A percentile compares a stretch with the other conserved stretches of the same genome.
phyloP scores from a whole-genome alignment of 2,329 filamentous ascomycete species.

The Diplodia sapinea region DNA sequence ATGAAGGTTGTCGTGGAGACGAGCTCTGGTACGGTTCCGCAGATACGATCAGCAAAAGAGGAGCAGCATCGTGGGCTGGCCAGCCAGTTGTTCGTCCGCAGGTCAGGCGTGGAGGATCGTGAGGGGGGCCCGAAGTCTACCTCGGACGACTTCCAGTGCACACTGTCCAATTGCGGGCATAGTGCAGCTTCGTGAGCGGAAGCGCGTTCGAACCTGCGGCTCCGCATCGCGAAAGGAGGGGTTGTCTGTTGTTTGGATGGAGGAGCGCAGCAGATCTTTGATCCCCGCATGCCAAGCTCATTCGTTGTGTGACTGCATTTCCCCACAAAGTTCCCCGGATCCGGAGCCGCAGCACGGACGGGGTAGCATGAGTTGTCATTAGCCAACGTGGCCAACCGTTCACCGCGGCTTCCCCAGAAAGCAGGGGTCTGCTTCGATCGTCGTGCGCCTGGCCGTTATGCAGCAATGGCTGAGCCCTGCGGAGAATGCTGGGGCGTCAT shows the following conservation, averaged over 20 bases:
- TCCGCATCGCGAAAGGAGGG: constrained; percentile 9
- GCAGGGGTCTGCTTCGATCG: not conserved
- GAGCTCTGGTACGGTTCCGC: not conserved
- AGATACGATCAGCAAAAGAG: not conserved
- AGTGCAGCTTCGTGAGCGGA: constrained; percentile 1
- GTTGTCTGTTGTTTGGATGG: not conserved
- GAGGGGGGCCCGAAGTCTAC: not conserved
- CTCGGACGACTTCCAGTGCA: not conserved
- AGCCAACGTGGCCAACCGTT: not conserved
- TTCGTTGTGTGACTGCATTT: not conserved
- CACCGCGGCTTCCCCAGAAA: not conserved
- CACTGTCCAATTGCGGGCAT: constrained; percentile 9
- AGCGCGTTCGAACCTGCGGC: constrained; percentile 13
- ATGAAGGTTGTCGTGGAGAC: not conserved
- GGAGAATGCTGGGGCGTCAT: not conserved
- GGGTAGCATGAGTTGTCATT: not conserved
- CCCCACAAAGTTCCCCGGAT: constrained; percentile 21
- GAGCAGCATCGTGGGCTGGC: not conserved
- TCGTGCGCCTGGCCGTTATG: not conserved
- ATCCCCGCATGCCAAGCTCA: constrained; percentile 14
- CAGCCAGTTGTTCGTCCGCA: not conserved
- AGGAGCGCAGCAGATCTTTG: not conserved
- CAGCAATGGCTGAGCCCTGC: not conserved
- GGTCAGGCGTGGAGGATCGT: not conserved
- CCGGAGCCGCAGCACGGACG: constrained; percentile 20